Conservation (phyloP, 2,329 filamentous ascomycete genomes). For the Aspergillus brasiliensis region DNA sequence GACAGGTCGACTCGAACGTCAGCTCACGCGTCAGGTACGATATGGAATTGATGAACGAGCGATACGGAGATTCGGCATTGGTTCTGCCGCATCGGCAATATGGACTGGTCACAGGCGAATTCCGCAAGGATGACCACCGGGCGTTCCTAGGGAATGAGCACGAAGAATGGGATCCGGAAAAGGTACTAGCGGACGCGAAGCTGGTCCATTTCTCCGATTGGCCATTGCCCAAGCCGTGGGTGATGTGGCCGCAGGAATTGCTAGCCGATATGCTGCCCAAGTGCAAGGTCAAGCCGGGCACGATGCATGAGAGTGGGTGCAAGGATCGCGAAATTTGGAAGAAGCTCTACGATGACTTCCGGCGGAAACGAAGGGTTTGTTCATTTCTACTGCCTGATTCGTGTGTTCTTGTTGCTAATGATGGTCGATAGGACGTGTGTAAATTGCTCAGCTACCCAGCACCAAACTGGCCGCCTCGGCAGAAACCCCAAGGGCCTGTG, state of each 20-base stretch:
- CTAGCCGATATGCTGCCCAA: slow-evolving; percentile 36
- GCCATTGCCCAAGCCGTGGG: slow-evolving; percentile 69
- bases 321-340: slow-evolving; percentile 42
- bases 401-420: neutral
- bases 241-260: slow-evolving; percentile 44
- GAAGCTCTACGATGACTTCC: slow-evolving; percentile 41
- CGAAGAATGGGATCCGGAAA: slow-evolving; percentile 62
- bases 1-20: slow-evolving; percentile 28
- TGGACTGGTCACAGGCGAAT: slow-evolving; percentile 64
- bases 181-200: slow-evolving; percentile 61
- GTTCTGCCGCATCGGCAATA: slow-evolving; percentile 67
- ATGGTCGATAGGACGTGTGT: neutral
- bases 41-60: slow-evolving; percentile 68
- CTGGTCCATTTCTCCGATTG: slow-evolving; percentile 72
- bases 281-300: slow-evolving; percentile 39
- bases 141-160: slow-evolving; percentile 53
- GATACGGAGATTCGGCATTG: slow-evolving; percentile 61
- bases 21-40: slow-evolving; percentile 50
- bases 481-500: neutral
- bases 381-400: neutral
- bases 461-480: neutral
- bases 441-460: neutral
- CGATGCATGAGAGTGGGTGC: slow-evolving; percentile 39
- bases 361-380: slow-evolving; percentile 34
- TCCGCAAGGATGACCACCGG: slow-evolving; percentile 56